phyloP scores from a whole-genome alignment of 192 early-diverging fungal genomes.

The Coemansia aciculifera region DNA sequence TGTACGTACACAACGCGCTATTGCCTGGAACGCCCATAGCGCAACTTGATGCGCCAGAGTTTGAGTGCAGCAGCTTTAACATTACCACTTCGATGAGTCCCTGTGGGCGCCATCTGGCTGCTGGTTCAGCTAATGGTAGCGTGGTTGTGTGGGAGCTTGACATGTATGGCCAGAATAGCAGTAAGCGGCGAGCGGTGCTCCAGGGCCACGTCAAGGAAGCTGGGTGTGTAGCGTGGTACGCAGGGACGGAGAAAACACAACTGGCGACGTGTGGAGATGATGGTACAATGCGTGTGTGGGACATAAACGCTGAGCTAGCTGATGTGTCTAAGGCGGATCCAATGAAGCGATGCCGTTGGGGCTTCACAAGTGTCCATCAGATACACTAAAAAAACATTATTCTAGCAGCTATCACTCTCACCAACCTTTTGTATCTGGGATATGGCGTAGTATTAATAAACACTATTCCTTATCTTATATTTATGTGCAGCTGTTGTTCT shows the following conservation, averaged over 20 bases:
- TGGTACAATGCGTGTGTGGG: constrained; percentile 73
- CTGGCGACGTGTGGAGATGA: constrained; percentile 80
- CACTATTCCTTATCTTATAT: too few species aligned
- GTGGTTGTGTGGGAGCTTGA: constrained; percentile 74
- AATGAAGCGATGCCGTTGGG: constrained; percentile 34
- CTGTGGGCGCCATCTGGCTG: constrained; percentile 69
- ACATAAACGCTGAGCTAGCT: constrained; percentile 28
- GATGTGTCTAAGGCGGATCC: constrained; percentile 24
- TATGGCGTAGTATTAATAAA: too few species aligned
- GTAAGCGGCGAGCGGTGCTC: constrained; percentile 48
- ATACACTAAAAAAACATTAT: not conserved
- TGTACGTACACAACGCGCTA: constrained; percentile 71
- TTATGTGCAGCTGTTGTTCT: too few species aligned
- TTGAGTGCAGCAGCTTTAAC: constrained; percentile 67
- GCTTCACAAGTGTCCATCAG: constrained; percentile 22
- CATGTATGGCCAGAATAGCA: constrained; percentile 39
- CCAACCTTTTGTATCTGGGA: not conserved
- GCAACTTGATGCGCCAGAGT: constrained; percentile 59
- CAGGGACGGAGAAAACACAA: constrained; percentile 51
- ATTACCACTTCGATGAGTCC: constrained; percentile 68
- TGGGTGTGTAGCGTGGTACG: constrained; percentile 75
- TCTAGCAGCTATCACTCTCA: not conserved
- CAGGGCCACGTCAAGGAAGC: constrained; percentile 68
- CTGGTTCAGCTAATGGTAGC: constrained; percentile 65
- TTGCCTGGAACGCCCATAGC: constrained; percentile 55